These are phyloP conservation scores for Boletellus emodensis DNA, from an alignment of 768 basidiomycete species.

Conservation along the genomic window DNA sequence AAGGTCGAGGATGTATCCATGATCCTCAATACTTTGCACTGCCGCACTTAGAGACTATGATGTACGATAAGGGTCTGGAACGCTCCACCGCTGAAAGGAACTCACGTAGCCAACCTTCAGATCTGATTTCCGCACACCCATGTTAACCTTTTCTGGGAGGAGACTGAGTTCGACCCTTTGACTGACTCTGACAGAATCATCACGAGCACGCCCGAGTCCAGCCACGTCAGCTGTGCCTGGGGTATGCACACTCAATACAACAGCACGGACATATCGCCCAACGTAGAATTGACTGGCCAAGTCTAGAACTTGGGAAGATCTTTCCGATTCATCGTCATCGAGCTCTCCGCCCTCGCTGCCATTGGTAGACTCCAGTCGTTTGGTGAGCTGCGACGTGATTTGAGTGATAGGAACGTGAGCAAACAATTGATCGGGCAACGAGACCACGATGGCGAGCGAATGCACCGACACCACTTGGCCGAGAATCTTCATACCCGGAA, in stretches of 20 bases:
- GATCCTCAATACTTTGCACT: conserved; percentile 86
- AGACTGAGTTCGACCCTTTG: conserved; percentile 83
- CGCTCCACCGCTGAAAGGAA: conserved; percentile 19
- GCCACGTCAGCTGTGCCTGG: conserved; percentile 59
- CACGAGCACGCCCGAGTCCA: conserved; percentile 58
- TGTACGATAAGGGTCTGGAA: neutral
- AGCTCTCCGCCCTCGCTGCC: conserved; percentile 43
- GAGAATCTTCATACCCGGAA: conserved; percentile 81
- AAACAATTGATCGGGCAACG: conserved; percentile 92
- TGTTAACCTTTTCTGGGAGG: conserved; percentile 79
- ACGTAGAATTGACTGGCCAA: conserved; percentile 69
- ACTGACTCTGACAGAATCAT: conserved; percentile 64
- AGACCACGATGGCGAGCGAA: conserved; percentile 86
- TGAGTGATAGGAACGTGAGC: conserved; percentile 94
- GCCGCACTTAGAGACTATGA: conserved; percentile 68
- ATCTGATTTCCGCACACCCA: conserved; percentile 74
- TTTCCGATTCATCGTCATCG: conserved; percentile 42
- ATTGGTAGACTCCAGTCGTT: conserved; percentile 60
- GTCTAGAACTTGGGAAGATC: conserved; percentile 50
- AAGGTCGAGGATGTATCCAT: conserved; percentile 87
- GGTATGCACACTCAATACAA: conserved; percentile 66
- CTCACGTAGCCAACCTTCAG: conserved; percentile 71
- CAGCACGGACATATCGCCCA: conserved; percentile 84
- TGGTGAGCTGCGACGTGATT: conserved; percentile 76
- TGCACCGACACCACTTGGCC: conserved; percentile 84